Evolutionary conservation across 2,329 filamentous ascomycete genomes (phyloP).

Genomic region (Fusarium sp.): DNA sequence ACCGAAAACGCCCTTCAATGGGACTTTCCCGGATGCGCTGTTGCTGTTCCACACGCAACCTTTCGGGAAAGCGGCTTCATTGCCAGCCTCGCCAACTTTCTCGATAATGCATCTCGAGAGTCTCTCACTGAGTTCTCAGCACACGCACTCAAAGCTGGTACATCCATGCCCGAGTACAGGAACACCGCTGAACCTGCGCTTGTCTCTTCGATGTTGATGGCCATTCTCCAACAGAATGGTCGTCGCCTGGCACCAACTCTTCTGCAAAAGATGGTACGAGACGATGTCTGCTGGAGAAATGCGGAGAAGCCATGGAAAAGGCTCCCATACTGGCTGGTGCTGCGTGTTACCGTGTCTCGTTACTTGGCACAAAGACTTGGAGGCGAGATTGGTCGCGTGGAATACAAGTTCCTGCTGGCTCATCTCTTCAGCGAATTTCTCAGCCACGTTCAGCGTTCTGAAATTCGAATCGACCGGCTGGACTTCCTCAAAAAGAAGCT

Average conservation of each 20-base stretch:
- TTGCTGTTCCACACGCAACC: conserved; percentile 53
- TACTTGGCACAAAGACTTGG: conserved; percentile 55
- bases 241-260: conserved; percentile 47
- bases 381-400: conserved; percentile 42
- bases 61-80: conserved; percentile 41
- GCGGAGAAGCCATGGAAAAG: conserved; percentile 68
- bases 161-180: conserved; percentile 61
- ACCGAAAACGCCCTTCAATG: conserved; percentile 62
- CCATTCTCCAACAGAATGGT: conserved; percentile 67
- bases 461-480: conserved; percentile 26
- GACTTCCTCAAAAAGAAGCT: conserved; percentile 41
- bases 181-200: conserved; percentile 67
- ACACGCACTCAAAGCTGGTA: conserved; percentile 60
- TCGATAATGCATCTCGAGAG: conserved; percentile 66
- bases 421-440: conserved; percentile 59
- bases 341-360: conserved; percentile 67
- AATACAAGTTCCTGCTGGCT: conserved; percentile 67
- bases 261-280: conserved; percentile 66
- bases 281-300: conserved; percentile 65
- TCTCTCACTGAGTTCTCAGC: conserved; percentile 63
- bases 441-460: conserved; percentile 44
- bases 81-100: conserved; percentile 57
- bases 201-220: conserved; percentile 68
- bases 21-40: conserved; percentile 66
- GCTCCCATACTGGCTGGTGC: conserved; percentile 68